Base-by-base conservation (phyloP, 352 stramenopile genomes). In the Pythium myriotylum region DNA sequence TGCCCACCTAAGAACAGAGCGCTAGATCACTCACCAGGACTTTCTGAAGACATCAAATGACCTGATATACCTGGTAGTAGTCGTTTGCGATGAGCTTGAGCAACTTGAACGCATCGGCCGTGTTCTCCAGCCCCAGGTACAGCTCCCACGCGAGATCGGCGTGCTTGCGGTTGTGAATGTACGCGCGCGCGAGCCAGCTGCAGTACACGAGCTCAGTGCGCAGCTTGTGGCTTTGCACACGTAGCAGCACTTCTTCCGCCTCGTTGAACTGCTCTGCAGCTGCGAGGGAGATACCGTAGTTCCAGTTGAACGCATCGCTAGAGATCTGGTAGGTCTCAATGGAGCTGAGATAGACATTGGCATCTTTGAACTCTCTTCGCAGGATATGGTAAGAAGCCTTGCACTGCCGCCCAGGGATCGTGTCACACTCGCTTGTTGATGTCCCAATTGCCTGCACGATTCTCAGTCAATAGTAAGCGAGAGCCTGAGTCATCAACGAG, bases 301-400 rank as follows among this genome's bases (percentile, higher is more conserved):
- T 93, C 80, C 80, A 91, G 65, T 93, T 90, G 67, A 93, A 93
- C 3, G 76, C 69, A 35, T 92, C 82, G 39, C 69, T 74, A 4
- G 68, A 62, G 27, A 65, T 53, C 49, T 89, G 63, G 55, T 88
- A 89, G 55, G 71, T 67, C 10, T 67, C 59, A 32, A 91, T 89
- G 2, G 81, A 91, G 29, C 67, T 85, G 33, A 93, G 41, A 62
- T 91, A 91, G n/a, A 87, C 67, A 40, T 83, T 81, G 3, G 70
- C 84, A 26, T 90, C 79, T 0, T 59, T 68, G 27, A 78, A 88
- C 54, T 92, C 80, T 39, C 84, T 88, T 9, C 83, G 80, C 10
- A 92, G 33, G 14, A 92, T 55, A 54, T 80, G 82, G 35, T 86
- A 88, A 20, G 78, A 89, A 2, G 82, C 81, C 82, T 89, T 93